phyloP scores from a whole-genome alignment of 768 basidiomycete genomes.

The Collybia nuda region DNA sequence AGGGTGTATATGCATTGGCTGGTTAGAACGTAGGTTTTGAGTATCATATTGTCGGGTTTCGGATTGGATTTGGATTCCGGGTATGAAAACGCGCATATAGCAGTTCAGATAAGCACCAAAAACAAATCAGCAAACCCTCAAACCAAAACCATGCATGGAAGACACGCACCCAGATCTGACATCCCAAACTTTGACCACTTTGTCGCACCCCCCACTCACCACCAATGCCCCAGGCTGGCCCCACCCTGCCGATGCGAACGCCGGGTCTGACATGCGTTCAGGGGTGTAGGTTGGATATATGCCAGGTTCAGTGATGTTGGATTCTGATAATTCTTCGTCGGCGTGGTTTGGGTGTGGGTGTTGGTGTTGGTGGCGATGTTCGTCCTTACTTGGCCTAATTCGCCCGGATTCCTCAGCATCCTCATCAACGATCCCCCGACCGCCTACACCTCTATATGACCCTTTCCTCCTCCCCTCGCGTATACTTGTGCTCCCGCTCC shows the following conservation, averaged over 20 bases:
- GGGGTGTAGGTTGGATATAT: slow-evolving; percentile 9
- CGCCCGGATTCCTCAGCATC: slow-evolving; percentile 7
- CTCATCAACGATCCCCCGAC: slow-evolving; percentile 6
- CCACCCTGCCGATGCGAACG: slow-evolving; percentile 82
- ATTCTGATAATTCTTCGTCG: no score
- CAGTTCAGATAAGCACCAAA: no score
- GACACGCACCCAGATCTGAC: slow-evolving; percentile 71
- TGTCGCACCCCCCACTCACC: slow-evolving; percentile 93
- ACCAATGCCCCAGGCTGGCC: slow-evolving; percentile 82
- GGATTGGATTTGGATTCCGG: no score
- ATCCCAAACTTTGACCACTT: slow-evolving; percentile 92
- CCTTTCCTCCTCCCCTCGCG: not conserved
- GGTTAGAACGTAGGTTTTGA: no score
- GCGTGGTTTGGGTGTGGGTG: no score
- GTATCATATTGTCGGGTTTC: no score
- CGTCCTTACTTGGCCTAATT: no score
- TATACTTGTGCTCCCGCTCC: not conserved
- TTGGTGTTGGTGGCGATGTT: no score
- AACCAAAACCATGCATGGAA: not conserved
- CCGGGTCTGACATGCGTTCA: slow-evolving; percentile 47
- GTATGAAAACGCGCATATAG: no score
- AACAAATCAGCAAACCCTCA: no score
- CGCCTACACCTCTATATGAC: slow-evolving; percentile 2
- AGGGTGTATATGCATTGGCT: slow-evolving; percentile 77
- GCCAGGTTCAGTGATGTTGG: no score